Percentiles rank a stretch among this genome's conserved stretches.
Evolutionary conservation across 768 basidiomycete species (phyloP).

Genomic region (Termitomyces sp.): DNA sequence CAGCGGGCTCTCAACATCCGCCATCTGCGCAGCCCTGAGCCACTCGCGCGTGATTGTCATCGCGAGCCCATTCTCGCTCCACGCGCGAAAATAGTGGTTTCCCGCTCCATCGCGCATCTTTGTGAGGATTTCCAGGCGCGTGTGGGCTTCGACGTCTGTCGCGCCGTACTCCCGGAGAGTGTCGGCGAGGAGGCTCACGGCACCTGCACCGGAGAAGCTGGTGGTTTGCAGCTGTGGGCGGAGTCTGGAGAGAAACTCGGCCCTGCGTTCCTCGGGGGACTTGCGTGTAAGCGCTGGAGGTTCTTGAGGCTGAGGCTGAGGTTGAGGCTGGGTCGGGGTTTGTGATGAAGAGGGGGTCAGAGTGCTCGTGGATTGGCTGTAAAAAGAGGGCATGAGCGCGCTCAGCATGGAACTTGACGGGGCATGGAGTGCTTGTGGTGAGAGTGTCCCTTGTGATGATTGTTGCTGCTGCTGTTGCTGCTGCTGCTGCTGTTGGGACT

Average conservation of each 20-base stretch:
- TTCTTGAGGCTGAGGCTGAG: slow-evolving; percentile 20
- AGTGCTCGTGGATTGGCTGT: slow-evolving; percentile 11
- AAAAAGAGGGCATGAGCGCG: slow-evolving; percentile 28
- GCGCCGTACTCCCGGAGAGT: slow-evolving; percentile 56
- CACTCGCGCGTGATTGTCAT: slow-evolving; percentile 80
- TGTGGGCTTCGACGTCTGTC: slow-evolving; percentile 56
- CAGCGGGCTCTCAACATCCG: slow-evolving; percentile 46
- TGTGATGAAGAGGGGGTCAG: not conserved
- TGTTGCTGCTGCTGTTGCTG: slow-evolving; percentile 25
- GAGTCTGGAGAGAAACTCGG: slow-evolving; percentile 45
- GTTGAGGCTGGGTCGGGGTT: slow-evolving; percentile 9
- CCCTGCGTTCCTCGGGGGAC: slow-evolving; percentile 49
- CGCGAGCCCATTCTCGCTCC: slow-evolving; percentile 71
- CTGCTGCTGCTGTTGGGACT: slow-evolving; percentile 28
- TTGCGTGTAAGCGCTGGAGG: slow-evolving; percentile 18
- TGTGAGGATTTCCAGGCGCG: slow-evolving; percentile 70
- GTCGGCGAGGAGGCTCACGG: slow-evolving; percentile 57
- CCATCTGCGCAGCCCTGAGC: slow-evolving; percentile 65
- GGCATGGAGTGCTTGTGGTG: slow-evolving; percentile 65
- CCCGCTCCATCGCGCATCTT: slow-evolving; percentile 80
- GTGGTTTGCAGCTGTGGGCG: slow-evolving; percentile 52
- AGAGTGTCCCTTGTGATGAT: slow-evolving; percentile 54
- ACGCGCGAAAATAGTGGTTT: slow-evolving; percentile 83
- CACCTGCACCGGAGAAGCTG: slow-evolving; percentile 63
- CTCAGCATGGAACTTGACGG: slow-evolving; percentile 44